Base-by-base conservation (phyloP, 2,329 filamentous ascomycete genomes). In the Stagonosporopsis chrysanthemi region DNA sequence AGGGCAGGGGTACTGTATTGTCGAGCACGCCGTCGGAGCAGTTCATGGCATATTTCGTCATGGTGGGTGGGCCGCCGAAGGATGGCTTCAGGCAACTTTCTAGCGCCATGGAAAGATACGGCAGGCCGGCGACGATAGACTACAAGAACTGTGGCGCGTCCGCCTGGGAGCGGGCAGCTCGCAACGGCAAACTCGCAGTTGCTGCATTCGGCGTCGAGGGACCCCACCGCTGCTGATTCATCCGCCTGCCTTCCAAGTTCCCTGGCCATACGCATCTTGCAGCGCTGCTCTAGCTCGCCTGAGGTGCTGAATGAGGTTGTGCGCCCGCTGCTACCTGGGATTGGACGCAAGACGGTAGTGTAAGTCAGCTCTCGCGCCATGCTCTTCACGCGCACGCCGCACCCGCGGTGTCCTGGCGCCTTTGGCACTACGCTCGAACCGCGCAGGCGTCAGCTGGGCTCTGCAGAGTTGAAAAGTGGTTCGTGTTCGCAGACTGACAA, bases 291-390 rank as follows among this genome's bases (percentile, higher is more conserved):
- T 41, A 46, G 33, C 26, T 28, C 9, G 53, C 26, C 48, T 42
- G 31, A 40, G 19, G 38, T 17, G 31, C 39, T 44, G 47, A 31
- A 47, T 38, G 47, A 52, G 48, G 54, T 57, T 51, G 52, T 60
- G 40, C 42, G 29, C 40, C 15, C 55, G 52, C 56, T 58, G 56
- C 57, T 53, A 49, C 40, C 22, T 51, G 26, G 58, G 58, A 61
- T 62, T 62, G 60, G 60, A 43, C 58, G 33, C 49, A 42, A 38
- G 52, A 36, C 59, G 58, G 53, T 50, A 54, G 49, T 53, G 65
- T 66, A 66, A 64, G 65, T 66, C 61, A 64, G 63, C 61, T 63
- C 48, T 54, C 46, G 56, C 63, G 58, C 65, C 54, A 64, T 48
- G 31, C 50, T 35, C 23, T 40, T 53, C 44, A 40, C 50, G 48